phyloP scores from a whole-genome alignment of 768 basidiomycete genomes.

The Phallus indusiatus region DNA sequence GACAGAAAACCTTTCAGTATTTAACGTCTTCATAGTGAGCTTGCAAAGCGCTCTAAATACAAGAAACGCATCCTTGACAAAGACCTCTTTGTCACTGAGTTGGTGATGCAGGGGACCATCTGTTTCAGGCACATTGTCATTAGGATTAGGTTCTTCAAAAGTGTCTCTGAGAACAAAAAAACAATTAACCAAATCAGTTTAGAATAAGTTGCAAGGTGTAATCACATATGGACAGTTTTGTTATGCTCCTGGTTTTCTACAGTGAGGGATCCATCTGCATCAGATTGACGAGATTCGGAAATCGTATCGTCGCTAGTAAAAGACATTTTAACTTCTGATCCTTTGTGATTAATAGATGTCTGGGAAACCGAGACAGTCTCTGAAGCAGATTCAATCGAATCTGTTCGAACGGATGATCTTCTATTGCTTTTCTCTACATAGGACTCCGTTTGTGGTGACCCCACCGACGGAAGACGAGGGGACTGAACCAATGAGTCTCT shows the following conservation, averaged over 20 bases:
- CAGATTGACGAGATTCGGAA: background rate
- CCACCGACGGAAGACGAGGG: background rate
- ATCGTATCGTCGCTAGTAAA: slow-evolving; percentile 10
- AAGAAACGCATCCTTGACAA: slow-evolving; percentile 95
- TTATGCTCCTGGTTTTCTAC: background rate
- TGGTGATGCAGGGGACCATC: slow-evolving; percentile 26
- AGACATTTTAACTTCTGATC: slow-evolving; percentile 1
- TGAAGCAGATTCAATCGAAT: background rate
- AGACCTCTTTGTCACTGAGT: slow-evolving; percentile 75
- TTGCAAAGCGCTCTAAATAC: slow-evolving; percentile 97
- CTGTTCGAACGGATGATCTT: background rate
- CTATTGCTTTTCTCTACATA: background rate
- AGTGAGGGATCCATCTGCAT: background rate
- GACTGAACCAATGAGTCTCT: background rate
- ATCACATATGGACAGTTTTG: background rate
- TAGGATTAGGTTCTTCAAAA: slow-evolving; percentile 26
- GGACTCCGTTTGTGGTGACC: background rate
- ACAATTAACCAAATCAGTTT: background rate
- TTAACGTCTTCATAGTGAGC: slow-evolving; percentile 94
- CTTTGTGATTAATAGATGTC: slow-evolving; percentile 1
- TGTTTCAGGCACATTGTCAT: slow-evolving; percentile 21
- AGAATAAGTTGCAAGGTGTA: background rate
- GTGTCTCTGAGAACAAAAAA: slow-evolving; percentile 23
- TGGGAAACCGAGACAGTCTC: slow-evolving; percentile 14
- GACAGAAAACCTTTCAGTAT: slow-evolving; percentile 68